Conservation (phyloP, 257 asterid genomes). For the Solanum pimpinellifolium region DNA sequence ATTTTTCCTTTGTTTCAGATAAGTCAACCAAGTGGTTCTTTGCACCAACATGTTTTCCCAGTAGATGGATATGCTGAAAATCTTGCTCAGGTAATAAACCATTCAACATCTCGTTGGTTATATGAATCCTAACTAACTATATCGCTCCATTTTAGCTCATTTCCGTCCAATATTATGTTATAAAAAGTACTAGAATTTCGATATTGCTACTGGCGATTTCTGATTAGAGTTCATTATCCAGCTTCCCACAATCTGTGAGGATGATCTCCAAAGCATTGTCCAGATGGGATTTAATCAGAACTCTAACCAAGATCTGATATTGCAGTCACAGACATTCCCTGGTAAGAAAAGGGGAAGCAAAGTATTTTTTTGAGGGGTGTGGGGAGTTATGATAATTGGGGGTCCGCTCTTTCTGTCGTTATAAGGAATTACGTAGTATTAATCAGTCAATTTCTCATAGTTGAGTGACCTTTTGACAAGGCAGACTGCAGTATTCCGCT, state of each 20-base stretch:
- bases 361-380: too few relatives aligned
- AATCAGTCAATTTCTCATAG: too few relatives aligned
- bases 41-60: constrained; percentile 48
- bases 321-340: constrained; percentile 25
- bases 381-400: neutral
- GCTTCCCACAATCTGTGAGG: constrained; percentile 62
- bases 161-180: neutral
- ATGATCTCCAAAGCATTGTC: constrained; percentile 83
- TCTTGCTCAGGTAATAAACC: constrained; percentile 41
- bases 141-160: neutral
- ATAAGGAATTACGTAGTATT: too few relatives aligned
- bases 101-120: neutral
- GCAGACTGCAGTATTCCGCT: neutral
- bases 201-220: neutral
- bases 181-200: neutral
- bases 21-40: constrained; percentile 36
- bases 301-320: constrained; percentile 6
- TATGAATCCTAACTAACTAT: neutral
- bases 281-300: constrained; percentile 65
- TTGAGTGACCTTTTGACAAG: neutral
- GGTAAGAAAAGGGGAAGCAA: constrained; percentile 18
- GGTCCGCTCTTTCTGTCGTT: neutral
- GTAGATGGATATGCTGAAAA: constrained; percentile 37
- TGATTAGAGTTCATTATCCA: constrained; percentile 10
- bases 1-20: constrained; percentile 13